Base-by-base conservation (phyloP, 257 asterid genomes). In the Mitragyna speciosa region DNA sequence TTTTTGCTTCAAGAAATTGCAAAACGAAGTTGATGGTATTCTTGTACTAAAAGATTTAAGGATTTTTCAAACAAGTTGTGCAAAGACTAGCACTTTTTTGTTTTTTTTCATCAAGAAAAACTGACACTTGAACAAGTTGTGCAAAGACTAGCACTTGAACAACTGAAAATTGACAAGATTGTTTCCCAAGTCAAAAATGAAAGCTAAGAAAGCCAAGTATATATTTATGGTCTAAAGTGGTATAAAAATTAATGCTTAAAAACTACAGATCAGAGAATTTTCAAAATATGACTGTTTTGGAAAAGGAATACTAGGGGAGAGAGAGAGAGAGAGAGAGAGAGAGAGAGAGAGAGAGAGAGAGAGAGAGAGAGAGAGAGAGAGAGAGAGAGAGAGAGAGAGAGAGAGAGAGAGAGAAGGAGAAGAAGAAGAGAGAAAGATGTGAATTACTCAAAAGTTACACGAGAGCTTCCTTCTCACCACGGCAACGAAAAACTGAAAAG, bases 131-230 rank as follows among this genome's bases (percentile, higher is more conserved):
- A 77, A 45, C 64, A 30, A 71, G 69, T 59, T 11, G 65, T 28
- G 66, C 39, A 73, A 36, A 15, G 83, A 79, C 51, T 58, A 43
- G 76, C 61, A 71, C 45, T 41, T 26, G 64, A 47, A 63, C 83
- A 73, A 68, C 41, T 30, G 73, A 56, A 52, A 67, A 71, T 16
- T 59, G 73, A 12, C 22, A 51, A 31, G 33, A 39, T 52, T 72
- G 77, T 80, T 80, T 39, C 52, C 64, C 15, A 28, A 74, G 86
- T 83, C 88, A 82, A 80, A 69, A 58, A 73, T 72, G 80, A 61
- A 59, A 73, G 70, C 48, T 65, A 43, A 76, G 68, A 30, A 10
- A 26, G 49, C 49, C 58, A 8, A 31, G 45, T 61, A 54, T 36
- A 36, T 36, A 36, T 36, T 4, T 2, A 36, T 36, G 3, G 41